Base-by-base conservation (phyloP, 495 filamentous ascomycete genomes). In the Xylaria scruposa region DNA sequence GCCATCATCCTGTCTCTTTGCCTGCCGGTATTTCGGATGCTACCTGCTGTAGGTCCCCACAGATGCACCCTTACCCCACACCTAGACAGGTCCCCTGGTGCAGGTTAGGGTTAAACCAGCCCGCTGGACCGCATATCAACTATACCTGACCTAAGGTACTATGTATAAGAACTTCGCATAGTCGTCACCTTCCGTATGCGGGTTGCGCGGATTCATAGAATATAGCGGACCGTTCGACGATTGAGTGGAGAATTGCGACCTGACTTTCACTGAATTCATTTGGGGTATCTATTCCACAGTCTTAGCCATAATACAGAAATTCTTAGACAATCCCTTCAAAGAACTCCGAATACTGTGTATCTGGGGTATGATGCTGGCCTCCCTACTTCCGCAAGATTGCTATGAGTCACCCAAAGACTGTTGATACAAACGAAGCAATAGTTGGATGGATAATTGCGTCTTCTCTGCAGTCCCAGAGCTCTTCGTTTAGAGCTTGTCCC, bases 221-320 rank as follows among this genome's bases (percentile, higher is more conserved):
- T n/a, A n/a, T 31, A 40, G 58, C 33, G 5, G 12, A 38, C 8
- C 2, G 29, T 60, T 10, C 17, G 31, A 60, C n/a, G 2, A 12
- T 38, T 19, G 15, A 58, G 44, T 31, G n/a, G n/a, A n/a, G n/a
- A n/a, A 19, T 40, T 53, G 44, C 31, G 36, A 63, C 58, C 13
- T 68, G 59, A 46, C 56, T 73, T 68, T 71, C 61, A 67, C 70
- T 68, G 46, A 64, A 74, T 71, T 76, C 70, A 71, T 77, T 72
- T 73, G 68, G 77, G 79, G 78, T 81, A 78, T 79, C 77, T 78
- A 80, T 76, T 79, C 76, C 78, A 79, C 75, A 78, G 68, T 74
- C 73, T 77, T 74, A 73, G 63, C 72, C 68, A 33, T 63, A 71
- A 75, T 74, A 74, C 71, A 68, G 67, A 65, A 56, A 38, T 68